Evolutionary conservation across 2,329 filamentous ascomycete species (phyloP).

Genomic region (Pseudocercospora ulei): DNA sequence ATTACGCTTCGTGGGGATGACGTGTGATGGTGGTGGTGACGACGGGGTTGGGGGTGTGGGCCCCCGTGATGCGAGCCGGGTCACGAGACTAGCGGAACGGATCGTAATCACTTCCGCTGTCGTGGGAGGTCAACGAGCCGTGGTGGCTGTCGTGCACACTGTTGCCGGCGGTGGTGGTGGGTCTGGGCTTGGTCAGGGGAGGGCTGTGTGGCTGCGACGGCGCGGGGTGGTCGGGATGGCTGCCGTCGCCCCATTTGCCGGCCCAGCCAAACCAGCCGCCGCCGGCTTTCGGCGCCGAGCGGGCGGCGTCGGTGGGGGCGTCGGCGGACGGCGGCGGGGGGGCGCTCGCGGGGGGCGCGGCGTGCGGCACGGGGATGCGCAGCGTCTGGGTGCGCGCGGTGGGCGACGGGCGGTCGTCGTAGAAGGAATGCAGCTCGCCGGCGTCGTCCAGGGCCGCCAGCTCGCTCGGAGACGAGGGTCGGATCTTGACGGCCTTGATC

Average conservation of each 20-base stretch:
- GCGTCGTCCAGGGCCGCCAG: slow-evolving; percentile 22
- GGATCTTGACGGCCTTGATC: slow-evolving; percentile 72
- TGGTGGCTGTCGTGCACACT: slow-evolving; percentile 11
- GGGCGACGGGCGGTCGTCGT: slow-evolving; percentile 20
- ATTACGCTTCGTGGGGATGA: slow-evolving; percentile 1
- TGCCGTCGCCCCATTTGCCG: slow-evolving; percentile 21
- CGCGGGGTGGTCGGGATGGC: slow-evolving; percentile 11
- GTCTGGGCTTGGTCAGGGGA: slow-evolving; percentile 7
- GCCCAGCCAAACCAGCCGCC: slow-evolving; percentile 25
- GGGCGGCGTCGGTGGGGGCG: neutral
- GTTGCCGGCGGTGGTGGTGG: slow-evolving; percentile 8
- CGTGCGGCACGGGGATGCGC: slow-evolving; percentile 15
- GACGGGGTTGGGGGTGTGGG: too few relatives aligned
- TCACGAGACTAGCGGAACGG: slow-evolving; percentile 24
- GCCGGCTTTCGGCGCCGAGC: slow-evolving; percentile 15
- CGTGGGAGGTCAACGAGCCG: slow-evolving; percentile 1
- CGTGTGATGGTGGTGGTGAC: too few relatives aligned
- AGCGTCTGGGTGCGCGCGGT: slow-evolving; percentile 10
- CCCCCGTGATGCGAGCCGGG: slow-evolving; percentile 1
- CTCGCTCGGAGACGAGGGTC: slow-evolving; percentile 33
- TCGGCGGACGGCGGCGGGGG: neutral
- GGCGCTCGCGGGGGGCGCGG: slow-evolving; percentile 1
- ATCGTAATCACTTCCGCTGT: slow-evolving; percentile 23
- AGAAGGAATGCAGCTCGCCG: slow-evolving; percentile 24
- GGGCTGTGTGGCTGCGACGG: slow-evolving; percentile 5